These are phyloP conservation scores for Gardenia jasminoides DNA, from an alignment of 257 asterid species.

Conservation along the genomic window DNA sequence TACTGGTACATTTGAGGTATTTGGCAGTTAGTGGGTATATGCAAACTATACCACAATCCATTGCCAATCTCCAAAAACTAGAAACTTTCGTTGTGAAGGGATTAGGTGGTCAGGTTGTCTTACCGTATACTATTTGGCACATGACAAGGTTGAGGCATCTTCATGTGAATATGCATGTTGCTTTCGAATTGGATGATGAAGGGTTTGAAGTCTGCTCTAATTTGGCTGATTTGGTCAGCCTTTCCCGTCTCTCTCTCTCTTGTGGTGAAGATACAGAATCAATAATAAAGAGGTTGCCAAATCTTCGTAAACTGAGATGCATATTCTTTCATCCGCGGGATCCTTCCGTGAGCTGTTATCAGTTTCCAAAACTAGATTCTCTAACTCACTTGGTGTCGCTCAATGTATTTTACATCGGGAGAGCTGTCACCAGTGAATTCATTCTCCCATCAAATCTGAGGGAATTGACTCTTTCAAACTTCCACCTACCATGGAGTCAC, in stretches of 20 bases:
- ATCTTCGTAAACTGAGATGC: conserved; percentile 6
- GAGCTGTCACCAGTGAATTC: not conserved
- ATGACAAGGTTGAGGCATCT: conserved; percentile 17
- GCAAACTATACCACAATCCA: not conserved
- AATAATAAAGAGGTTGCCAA: not conserved
- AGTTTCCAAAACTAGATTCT: no score
- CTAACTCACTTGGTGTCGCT: not conserved
- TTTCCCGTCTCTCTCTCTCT: conserved; percentile 7
- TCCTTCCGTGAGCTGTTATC: no score
- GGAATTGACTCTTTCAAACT: conserved; percentile 1
- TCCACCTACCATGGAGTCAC: not conserved
- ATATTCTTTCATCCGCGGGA: no score
- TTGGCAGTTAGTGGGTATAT: not conserved
- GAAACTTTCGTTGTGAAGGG: conserved; percentile 8
- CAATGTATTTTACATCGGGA: not conserved
- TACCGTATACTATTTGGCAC: conserved; percentile 12
- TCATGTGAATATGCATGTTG: not conserved
- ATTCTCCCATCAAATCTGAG: not conserved
- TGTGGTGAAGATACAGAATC: not conserved
- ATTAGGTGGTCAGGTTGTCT: not conserved
- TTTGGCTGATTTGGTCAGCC: not conserved
- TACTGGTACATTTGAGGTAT: conserved; percentile 9
- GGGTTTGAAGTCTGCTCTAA: not conserved
- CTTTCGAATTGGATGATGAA: not conserved
- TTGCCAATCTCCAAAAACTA: conserved; percentile 9